These are phyloP conservation scores for Nitzschia sp. DNA, from an alignment of 108 stramenopile species.

Conservation along the genomic window DNA sequence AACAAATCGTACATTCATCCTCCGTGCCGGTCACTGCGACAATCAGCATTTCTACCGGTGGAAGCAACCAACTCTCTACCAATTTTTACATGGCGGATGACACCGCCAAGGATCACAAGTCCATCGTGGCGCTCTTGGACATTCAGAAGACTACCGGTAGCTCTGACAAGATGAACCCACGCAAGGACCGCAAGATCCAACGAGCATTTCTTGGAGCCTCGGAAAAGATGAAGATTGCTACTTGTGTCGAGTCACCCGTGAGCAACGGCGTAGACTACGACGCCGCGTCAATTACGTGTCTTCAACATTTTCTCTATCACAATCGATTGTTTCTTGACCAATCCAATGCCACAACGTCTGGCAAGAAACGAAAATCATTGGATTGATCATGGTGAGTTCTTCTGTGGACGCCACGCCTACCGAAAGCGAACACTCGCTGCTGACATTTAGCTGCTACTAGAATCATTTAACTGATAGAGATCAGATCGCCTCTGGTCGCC, in stretches of 20 bases:
- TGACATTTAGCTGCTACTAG: neutral
- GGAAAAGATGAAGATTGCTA: conserved; percentile 16
- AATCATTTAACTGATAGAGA: conserved; percentile 58
- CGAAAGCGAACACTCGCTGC: too few relatives aligned
- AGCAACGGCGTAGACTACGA: conserved; percentile 40
- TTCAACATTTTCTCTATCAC: conserved; percentile 75
- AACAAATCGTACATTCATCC: conserved; percentile 5
- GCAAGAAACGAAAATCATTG: conserved; percentile 19
- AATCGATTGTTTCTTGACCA: conserved; percentile 27
- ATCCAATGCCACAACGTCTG: too few relatives aligned
- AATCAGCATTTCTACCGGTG: conserved; percentile 4
- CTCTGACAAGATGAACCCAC: neutral
- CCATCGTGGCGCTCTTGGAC: neutral
- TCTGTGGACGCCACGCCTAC: too few relatives aligned
- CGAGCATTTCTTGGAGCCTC: conserved; percentile 9
- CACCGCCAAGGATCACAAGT: neutral
- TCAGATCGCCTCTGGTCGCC: conserved; percentile 71
- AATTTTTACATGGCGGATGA: conserved; percentile 1
- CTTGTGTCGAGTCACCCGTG: neutral
- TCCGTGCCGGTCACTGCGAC: conserved; percentile 7
- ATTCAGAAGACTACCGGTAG: neutral
- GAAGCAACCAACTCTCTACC: neutral
- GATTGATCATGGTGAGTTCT: neutral
- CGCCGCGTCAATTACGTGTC: conserved; percentile 51
- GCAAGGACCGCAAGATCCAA: conserved; percentile 3